A percentile compares a stretch with the other conserved stretches of the same genome.
Conservation (phyloP, 441 rosid genomes). For the Gossypium trilobum region DNA sequence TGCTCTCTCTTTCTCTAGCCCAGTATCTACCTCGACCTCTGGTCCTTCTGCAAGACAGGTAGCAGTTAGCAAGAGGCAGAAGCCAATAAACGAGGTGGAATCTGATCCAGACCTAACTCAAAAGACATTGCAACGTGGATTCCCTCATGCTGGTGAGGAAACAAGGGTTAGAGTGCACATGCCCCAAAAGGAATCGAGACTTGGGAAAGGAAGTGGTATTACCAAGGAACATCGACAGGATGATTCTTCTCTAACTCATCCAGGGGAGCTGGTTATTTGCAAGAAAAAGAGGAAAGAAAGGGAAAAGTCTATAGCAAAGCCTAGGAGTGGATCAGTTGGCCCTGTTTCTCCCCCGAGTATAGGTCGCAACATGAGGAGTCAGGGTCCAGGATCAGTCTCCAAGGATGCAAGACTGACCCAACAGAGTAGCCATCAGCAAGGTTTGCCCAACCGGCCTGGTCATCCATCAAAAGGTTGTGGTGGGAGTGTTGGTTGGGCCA, state of each 20-base stretch:
- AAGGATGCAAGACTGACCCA: conserved; percentile 47
- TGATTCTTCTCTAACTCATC: conserved; percentile 69
- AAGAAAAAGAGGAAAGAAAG: conserved; percentile 98
- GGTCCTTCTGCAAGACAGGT: conserved; percentile 47
- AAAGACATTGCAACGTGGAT: conserved; percentile 45
- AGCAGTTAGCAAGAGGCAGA: conserved; percentile 54
- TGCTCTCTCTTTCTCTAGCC: conserved; percentile 58
- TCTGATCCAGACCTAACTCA: conserved; percentile 42
- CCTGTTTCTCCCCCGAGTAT: conserved; percentile 78
- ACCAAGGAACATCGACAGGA: conserved; percentile 50
- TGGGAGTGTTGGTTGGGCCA: conserved; percentile 89
- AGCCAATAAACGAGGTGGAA: conserved; percentile 52
- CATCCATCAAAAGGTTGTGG: conserved; percentile 51
- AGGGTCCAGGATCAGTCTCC: conserved; percentile 35
- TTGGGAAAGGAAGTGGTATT: conserved; percentile 42
- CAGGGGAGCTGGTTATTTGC: conserved; percentile 91
- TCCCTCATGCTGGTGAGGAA: conserved; percentile 42
- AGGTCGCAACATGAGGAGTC: conserved; percentile 55
- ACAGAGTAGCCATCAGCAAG: conserved; percentile 49
- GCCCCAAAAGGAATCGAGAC: conserved; percentile 64
- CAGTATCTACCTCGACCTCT: conserved; percentile 38
- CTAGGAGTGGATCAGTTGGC: conserved; percentile 56
- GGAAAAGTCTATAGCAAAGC: conserved; percentile 58
- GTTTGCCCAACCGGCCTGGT: conserved; percentile 54
- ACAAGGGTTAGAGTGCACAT: conserved; percentile 55